Evolutionary conservation across 1,284 basidiomycete species (phyloP), one percentile per base, ranked within the genome.

Genomic region (Ganoderma sinense): DNA sequence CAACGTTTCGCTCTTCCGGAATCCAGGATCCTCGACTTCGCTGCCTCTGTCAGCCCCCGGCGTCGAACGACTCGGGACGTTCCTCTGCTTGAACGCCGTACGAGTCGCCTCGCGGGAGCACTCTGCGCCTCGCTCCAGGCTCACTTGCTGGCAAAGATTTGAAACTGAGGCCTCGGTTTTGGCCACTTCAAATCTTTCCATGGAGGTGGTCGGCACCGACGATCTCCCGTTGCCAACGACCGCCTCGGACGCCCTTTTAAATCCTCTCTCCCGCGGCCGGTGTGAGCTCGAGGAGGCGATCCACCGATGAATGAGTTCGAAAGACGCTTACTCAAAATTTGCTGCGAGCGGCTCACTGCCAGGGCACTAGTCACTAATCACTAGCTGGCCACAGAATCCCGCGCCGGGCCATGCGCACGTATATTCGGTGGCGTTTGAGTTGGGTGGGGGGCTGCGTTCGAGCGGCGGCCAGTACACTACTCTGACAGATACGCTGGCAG

Each of bases 141-240:
- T 20, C 8, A 48, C 45, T 48, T 18, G 45, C 48, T 51, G 23
- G 23, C 41, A 20, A 59, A 20, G 23, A 26, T 41, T 23, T 43
- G 59, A 61, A 61, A 61, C 59, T 13, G 59, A 18, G n/a, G 59
- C n/a, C 40, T 20, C 23, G 56, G 56, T 59, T n/a, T 39, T 8
- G 56, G 36, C 36, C 36, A 36, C 29, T 59, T 59, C 14, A 23
- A 20, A n/a, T n/a, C 33, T 39, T 59, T 23, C 20, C 45, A n/a
- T n/a, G n/a, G 45, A 48, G 20, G 10, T 18, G 0, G 31, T 51
- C 31, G 56, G 56, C 56, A 59, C 56, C 18, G 56, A 59, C 56
- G 29, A 33, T 18, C 56, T 7, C 56, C 20, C 33, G 56, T 59
- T 59, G 33, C 33, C 56, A 23, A n/a, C 33, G 20, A 23, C 26